Evolutionary conservation across 805 yeast genomes (phyloP), one percentile per base, ranked within the genome.

Genomic region (Nakazawaea ishiwadae): DNA sequence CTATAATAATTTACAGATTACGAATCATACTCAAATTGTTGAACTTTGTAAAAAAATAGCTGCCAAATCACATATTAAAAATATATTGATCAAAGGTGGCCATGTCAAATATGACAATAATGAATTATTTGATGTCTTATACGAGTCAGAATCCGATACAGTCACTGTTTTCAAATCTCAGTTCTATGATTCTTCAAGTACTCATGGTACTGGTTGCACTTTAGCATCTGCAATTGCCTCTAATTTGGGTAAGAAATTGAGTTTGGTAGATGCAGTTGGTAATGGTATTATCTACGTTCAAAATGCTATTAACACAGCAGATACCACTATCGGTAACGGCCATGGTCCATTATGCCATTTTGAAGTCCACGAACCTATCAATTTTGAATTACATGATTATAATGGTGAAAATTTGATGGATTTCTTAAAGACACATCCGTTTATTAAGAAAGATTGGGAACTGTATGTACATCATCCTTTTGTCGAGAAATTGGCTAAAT

Each of bases 201-300:
- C 85, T 1, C 96, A 87, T 57, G 96, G 96, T 10, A 86, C 95
- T 2, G 96, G 96, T 1, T 87, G 96, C 59, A 84, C 96, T 0
- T 65, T 87, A 35, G 77, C 91, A 0, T 81, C 95, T 1, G 72
- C 95, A 1, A 81, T 88, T 45, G 79, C 91, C 1, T 77, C 90
- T 2, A 78, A 83, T 47, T 51, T 86, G 15, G 90, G 93, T 3
- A 66, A 66, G 28, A 81, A 81, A 0, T 45, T 55, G 32, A 24
- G 61, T 0, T 50, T 84, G 10, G 48, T 51, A 2, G 63, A 64
- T 3, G 69, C 95, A 0, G 73, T 84, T 7, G 68, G 69, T 7
- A 61, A 69, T 16, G 77, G 81, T 0, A 75, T 84, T 35, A 71
- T 73, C 46, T 87, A 77, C 53, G 80, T 87, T 9, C 89, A 81